These are phyloP conservation scores for Raffaelea deltoideospora DNA, from an alignment of 2,329 filamentous ascomycete genomes.

Conservation along the genomic window DNA sequence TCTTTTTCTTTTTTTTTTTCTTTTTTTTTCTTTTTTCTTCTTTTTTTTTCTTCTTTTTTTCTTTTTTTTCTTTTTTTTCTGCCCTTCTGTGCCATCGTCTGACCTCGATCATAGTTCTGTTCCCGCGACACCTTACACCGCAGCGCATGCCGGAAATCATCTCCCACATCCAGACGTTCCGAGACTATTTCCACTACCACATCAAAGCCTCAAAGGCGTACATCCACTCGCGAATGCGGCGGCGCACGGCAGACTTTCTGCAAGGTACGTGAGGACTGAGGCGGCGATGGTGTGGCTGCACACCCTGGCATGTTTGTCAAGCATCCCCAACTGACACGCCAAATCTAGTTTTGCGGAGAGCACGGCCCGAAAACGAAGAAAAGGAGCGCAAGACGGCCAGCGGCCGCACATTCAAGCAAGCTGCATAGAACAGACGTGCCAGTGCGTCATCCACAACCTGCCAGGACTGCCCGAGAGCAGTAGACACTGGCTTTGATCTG, in stretches of 20 bases:
- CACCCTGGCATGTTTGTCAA: not conserved
- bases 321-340: conserved; percentile 11
- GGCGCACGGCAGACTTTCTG: conserved; percentile 93
- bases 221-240: conserved; percentile 95
- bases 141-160: conserved; percentile 91
- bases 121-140: conserved; percentile 82
- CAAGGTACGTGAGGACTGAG: conserved; percentile 50
- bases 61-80: not conserved
- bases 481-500: no score
- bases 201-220: conserved; percentile 99
- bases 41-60: not conserved
- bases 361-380: conserved; percentile 88
- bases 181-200: conserved; percentile 99
- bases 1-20: not conserved
- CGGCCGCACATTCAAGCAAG: conserved; percentile 67
- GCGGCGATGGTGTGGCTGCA: not conserved
- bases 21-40: not conserved
- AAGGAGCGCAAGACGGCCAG: conserved; percentile 97
- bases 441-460: no score
- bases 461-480: no score
- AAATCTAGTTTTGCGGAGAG: conserved; percentile 71
- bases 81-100: not conserved
- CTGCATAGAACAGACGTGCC: not conserved
- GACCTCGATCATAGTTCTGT: conserved; percentile 50
- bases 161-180: conserved; percentile 98